These are phyloP conservation scores for Calocera viscosa DNA, from an alignment of 768 basidiomycete species.

Conservation along the genomic window DNA sequence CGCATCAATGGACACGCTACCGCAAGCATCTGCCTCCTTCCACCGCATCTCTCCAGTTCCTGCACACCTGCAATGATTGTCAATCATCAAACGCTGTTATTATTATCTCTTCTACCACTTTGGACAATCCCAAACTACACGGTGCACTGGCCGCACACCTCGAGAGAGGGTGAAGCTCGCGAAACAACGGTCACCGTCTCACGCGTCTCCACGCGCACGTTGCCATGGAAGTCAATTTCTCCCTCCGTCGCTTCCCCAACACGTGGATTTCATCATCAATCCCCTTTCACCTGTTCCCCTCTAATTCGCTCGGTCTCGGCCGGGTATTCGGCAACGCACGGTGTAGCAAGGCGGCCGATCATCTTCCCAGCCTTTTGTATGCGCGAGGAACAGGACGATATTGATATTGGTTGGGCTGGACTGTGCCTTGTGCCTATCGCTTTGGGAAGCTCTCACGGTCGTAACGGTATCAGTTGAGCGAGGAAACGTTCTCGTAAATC, in stretches of 20 bases:
- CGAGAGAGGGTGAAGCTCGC: background rate
- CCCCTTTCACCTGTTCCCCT: background rate
- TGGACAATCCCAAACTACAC: background rate
- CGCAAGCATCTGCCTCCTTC: background rate
- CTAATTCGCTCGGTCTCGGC: background rate
- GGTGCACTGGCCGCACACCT: background rate
- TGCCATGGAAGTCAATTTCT: slow-evolving; percentile 6
- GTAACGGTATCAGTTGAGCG: background rate
- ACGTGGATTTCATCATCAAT: background rate
- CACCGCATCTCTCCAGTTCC: background rate
- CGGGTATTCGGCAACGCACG: background rate
- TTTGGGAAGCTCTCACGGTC: background rate
- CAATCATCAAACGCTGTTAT: background rate
- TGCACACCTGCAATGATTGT: background rate
- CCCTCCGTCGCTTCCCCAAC: background rate
- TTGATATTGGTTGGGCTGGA: too few relatives aligned
- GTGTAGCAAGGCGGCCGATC: background rate
- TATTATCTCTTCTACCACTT: background rate
- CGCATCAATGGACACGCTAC: background rate
- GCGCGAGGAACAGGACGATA: too few relatives aligned
- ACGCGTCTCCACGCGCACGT: slow-evolving; percentile 3
- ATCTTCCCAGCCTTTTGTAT: too few relatives aligned
- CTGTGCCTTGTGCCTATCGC: background rate
- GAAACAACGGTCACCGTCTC: background rate
- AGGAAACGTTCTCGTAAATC: background rate